phyloP scores from a whole-genome alignment of 768 basidiomycete genomes.

The Suillus clintonianus region DNA sequence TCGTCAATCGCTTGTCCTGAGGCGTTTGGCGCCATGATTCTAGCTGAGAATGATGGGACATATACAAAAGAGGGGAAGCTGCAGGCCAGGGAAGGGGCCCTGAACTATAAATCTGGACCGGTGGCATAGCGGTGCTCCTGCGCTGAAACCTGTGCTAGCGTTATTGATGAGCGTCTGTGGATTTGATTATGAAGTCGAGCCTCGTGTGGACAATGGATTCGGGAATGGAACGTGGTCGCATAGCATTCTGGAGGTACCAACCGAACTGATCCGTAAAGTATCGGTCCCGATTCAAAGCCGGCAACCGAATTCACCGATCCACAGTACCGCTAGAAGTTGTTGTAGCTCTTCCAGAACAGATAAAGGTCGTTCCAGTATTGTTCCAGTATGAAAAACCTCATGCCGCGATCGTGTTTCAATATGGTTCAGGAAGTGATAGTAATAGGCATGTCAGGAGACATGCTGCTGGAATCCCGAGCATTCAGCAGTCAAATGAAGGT shows the following conservation, averaged over 20 bases:
- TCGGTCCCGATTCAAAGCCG: neutral
- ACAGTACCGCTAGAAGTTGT: neutral
- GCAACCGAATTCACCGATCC: neutral
- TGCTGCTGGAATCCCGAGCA: neutral
- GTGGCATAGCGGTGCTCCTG: constrained; percentile 1
- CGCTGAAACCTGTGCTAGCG: constrained; percentile 3
- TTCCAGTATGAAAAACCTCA: constrained; percentile 1
- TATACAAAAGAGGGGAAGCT: neutral
- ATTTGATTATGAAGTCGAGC: neutral
- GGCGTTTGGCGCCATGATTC: constrained; percentile 5
- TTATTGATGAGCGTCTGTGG: neutral
- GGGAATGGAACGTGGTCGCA: neutral
- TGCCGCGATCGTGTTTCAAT: neutral
- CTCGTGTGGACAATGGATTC: neutral
- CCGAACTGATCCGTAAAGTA: neutral
- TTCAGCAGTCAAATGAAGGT: constrained; percentile 2
- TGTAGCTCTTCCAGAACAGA: neutral
- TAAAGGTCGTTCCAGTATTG: neutral
- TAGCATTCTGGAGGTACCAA: neutral
- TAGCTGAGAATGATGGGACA: constrained; percentile 6
- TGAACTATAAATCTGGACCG: constrained; percentile 2
- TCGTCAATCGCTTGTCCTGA: constrained; percentile 3
- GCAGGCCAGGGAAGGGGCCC: neutral
- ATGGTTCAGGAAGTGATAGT: neutral
- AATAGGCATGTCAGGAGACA: neutral